phyloP scores from a whole-genome alignment of 495 filamentous ascomycete genomes.

The Tuber magnatum region DNA sequence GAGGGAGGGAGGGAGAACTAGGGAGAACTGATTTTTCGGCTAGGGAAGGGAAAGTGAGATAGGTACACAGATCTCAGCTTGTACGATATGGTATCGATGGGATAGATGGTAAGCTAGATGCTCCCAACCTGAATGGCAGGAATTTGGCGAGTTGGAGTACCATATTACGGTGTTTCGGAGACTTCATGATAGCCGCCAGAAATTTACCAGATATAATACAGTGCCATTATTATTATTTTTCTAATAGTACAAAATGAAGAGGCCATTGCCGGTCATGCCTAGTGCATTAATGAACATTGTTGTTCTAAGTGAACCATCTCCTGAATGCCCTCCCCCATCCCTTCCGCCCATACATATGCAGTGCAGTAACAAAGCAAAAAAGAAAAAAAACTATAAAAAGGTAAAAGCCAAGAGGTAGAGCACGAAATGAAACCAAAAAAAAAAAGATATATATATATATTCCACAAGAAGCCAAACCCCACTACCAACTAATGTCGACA shows the following conservation, averaged over 20 bases:
- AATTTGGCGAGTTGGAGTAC: background rate
- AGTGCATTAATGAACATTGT: background rate
- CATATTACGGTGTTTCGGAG: background rate
- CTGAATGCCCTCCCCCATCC: background rate
- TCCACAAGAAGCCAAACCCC: background rate
- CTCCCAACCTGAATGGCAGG: background rate
- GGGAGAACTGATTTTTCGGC: background rate
- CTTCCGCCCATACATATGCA: background rate
- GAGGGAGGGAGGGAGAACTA: background rate
- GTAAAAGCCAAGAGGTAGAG: background rate
- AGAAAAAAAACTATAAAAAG: background rate
- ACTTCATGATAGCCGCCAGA: background rate
- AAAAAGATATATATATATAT: conserved; percentile 3
- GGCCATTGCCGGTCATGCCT: background rate
- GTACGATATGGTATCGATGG: background rate
- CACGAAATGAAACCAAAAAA: conserved; percentile 2
- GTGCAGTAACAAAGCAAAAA: background rate
- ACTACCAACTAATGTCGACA: conserved; percentile 52
- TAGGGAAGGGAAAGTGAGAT: background rate
- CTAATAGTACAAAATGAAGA: background rate
- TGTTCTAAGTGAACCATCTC: background rate
- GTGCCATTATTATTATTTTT: background rate
- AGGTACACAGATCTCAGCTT: background rate
- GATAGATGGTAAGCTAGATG: background rate
- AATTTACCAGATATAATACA: background rate